Evolutionary conservation across 257 asterid genomes (phyloP), one percentile per base, ranked within the genome.

Genomic region (Scutellaria baicalensis): DNA sequence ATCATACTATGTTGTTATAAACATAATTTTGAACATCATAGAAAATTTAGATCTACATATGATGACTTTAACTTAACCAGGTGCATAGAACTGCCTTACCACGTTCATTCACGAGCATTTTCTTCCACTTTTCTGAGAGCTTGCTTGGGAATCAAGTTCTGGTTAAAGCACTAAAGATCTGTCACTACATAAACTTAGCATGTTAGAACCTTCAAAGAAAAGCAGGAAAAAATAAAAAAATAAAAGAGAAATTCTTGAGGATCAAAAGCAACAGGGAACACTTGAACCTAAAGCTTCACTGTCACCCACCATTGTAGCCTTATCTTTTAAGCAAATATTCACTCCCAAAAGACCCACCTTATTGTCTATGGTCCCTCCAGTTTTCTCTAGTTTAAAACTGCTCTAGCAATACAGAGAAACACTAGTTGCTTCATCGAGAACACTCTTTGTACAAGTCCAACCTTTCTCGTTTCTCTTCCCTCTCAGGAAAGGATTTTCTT

Each of bases 241-340:
- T n/a, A n/a, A n/a, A n/a, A n/a, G n/a, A n/a, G n/a, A 74, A 73
- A 70, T 68, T 58, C 64, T 72, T 43, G 60, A 72, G 71, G 43
- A 84, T 33, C 64, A 75, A 79, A 80, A 82, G 87, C 80, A 65
- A 59, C 63, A 66, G 69, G 49, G 75, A 69, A 88, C 82, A 66
- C 97, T 86, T 93, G 88, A 82, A 82, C 72, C 70, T 80, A 76
- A 92, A 89, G 95, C 69, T 79, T 90, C 91, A 84, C 84, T 52
- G 78, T 81, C 85, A 79, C 84, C 88, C 81, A 88, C 91, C 87
- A 59, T 64, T 61, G 76, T 64, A 81, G 36, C 82, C 98, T 90
- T 90, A 56, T 90, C 98, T 93, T 93, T 82, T 72, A 93, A 93
- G 98, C 93, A 88, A 91, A 83, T 73, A 81, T 75, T 77, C 86